Evolutionary conservation across 2,329 filamentous ascomycete genomes (phyloP).

Genomic region (Fusarium sp.): DNA sequence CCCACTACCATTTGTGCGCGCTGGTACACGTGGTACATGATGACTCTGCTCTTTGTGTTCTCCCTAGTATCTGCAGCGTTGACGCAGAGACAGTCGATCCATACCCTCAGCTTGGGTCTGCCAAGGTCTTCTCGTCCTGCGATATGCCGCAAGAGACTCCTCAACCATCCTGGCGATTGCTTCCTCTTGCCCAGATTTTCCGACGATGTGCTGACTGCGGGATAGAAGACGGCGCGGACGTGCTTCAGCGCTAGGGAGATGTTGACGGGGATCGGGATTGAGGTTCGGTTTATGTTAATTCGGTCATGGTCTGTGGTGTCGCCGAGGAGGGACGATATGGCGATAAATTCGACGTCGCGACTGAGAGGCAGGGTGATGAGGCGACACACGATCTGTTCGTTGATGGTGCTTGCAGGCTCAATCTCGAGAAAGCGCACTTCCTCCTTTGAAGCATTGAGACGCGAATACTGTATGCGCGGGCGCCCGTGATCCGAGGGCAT

Average conservation of each 20-base stretch:
- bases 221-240: conserved; percentile 52
- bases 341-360: conserved; percentile 47
- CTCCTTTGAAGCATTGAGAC: conserved; percentile 25
- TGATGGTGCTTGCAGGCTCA: conserved; percentile 45
- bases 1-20: conserved; percentile 52
- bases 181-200: conserved; percentile 30
- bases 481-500: conserved; percentile 19
- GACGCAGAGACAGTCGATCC: conserved; percentile 51
- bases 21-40: conserved; percentile 50
- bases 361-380: conserved; percentile 49
- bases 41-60: conserved; percentile 46
- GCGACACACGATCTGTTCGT: conserved; percentile 51
- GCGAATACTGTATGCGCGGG: conserved; percentile 32
- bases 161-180: conserved; percentile 32
- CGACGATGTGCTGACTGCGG: conserved; percentile 40
- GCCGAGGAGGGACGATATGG: conserved; percentile 50
- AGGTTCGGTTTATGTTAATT: conserved; percentile 48
- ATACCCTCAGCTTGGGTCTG: conserved; percentile 45
- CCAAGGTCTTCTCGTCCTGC: conserved; percentile 31
- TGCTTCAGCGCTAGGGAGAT: conserved; percentile 50
- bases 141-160: conserved; percentile 20
- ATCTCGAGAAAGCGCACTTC: conserved; percentile 54
- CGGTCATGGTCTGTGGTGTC: conserved; percentile 48
- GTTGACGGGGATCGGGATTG: conserved; percentile 47
- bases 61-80: conserved; percentile 48